These are phyloP conservation scores for Luvunga scandens DNA, from an alignment of 345 rosid genomes.

Conservation along the genomic window DNA sequence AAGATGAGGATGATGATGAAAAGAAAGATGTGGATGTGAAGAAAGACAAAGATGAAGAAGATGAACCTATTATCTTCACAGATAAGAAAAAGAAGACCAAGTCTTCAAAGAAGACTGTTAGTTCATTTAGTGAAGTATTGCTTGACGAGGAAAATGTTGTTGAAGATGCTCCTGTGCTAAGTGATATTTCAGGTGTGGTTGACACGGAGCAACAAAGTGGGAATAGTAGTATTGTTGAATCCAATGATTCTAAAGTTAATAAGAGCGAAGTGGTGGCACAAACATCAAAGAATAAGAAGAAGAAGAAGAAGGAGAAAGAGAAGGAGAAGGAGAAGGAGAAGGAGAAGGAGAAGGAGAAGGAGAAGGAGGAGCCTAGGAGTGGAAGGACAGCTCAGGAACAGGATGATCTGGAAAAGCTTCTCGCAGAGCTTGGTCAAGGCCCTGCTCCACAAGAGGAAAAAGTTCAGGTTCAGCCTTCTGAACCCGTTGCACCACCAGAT, in stretches of 20 bases:
- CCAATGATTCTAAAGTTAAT: conserved; percentile 25
- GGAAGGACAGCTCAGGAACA: conserved; percentile 93
- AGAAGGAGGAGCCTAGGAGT: conserved; percentile 65
- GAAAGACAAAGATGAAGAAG: conserved; percentile 37
- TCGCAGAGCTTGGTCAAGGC: conserved; percentile 78
- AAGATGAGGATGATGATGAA: conserved; percentile 23
- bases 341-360: conserved; percentile 83
- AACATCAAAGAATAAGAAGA: conserved; percentile 72
- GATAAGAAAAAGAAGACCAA: conserved; percentile 87
- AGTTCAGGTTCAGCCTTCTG: conserved; percentile 43
- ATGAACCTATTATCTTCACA: conserved; percentile 39
- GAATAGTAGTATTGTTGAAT: conserved; percentile 21
- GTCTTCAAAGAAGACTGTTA: conserved; percentile 52
- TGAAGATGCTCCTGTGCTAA: conserved; percentile 25
- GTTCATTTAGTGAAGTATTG: conserved; percentile 50
- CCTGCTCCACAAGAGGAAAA: conserved; percentile 49
- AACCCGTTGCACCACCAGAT: conserved; percentile 34
- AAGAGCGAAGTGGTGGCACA: conserved; percentile 55
- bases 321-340: conserved; percentile 82
- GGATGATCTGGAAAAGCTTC: conserved; percentile 91
- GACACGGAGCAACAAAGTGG: conserved; percentile 10
- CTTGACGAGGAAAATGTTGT: conserved; percentile 52
- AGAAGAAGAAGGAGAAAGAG: conserved; percentile 75
- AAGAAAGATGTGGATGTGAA: conserved; percentile 25
- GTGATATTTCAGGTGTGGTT: conserved; percentile 27